Percentiles rank a stretch among this genome's conserved stretches.
These are phyloP conservation scores for Ascochyta viciae-villosae DNA, from an alignment of 2,329 filamentous ascomycete species.

Conservation along the genomic window DNA sequence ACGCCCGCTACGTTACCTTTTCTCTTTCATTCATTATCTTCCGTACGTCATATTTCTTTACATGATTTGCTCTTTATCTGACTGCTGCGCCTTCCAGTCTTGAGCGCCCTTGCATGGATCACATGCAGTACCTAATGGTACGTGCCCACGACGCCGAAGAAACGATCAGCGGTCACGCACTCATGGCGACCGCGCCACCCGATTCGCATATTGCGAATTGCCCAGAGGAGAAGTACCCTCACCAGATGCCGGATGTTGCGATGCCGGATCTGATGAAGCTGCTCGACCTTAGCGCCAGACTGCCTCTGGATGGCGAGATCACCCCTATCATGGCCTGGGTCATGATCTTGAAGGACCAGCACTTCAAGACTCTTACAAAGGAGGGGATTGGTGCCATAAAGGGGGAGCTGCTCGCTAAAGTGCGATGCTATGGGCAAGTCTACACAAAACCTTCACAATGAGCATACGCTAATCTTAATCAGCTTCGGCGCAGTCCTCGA, in stretches of 20 bases:
- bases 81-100: constrained; percentile 63
- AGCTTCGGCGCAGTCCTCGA: constrained; percentile 74
- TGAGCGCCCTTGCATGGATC: constrained; percentile 92
- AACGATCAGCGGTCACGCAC: constrained; percentile 78
- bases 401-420: constrained; percentile 77
- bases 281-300: constrained; percentile 80
- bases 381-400: constrained; percentile 76
- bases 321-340: constrained; percentile 97
- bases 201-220: constrained; percentile 65
- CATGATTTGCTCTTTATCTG: constrained; percentile 36
- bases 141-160: constrained; percentile 62
- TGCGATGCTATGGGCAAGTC: constrained; percentile 89
- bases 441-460: neutral
- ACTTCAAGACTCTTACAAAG: constrained; percentile 68
- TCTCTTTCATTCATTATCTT: constrained; percentile 23
- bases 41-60: constrained; percentile 37
- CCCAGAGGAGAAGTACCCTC: constrained; percentile 64
- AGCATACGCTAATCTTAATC: constrained; percentile 15
- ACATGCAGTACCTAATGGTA: constrained; percentile 79
- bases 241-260: constrained; percentile 77
- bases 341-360: constrained; percentile 68
- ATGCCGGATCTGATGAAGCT: constrained; percentile 80
- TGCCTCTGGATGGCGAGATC: constrained; percentile 87
- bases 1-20: constrained; percentile 26
- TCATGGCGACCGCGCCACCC: constrained; percentile 92